Evolutionary conservation across 805 yeast species (phyloP), one percentile per base, ranked within the genome.

Genomic region (Ogataea haglerorum): DNA sequence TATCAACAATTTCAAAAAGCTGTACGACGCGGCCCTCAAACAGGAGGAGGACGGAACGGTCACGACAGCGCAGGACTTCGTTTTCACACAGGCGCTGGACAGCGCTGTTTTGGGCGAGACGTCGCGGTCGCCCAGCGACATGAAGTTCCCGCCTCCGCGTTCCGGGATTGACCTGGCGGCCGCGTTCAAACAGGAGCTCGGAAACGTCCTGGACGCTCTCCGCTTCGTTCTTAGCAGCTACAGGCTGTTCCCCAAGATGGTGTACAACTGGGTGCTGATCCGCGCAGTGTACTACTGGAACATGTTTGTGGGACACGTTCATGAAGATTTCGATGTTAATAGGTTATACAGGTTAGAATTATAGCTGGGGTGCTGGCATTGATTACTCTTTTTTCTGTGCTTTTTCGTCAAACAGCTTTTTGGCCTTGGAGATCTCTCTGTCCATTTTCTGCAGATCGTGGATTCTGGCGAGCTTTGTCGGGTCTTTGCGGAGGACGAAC

Each of bases 161-260:
- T 21, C 36, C 24, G 28, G 52, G 63, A 40, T 40, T 22, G 36
- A 52, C 2, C 22, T 58, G 0, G 52, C 38, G 13, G 73, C 69
- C 18, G 81, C 75, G 31, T 72, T 82, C 63, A 57, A 66, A 17
- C 55, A 67, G 9, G 89, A 82, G 36, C 52, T 74, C 23, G 54
- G 53, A 10, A 78, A 75, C 19, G 78, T 85, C 8, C 56, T 61
- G 45, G 75, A 65, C 10, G 95, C 93, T 0, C 52, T 85, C 25
- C 64, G 61, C 44, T 89, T 86, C 62, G 76, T 91, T 15, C 60
- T 75, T 40, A 56, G 63, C 18, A 80, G 95, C 34, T 90, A 91
- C 61, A 51, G 70, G 35, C 72, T 80, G 28, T 73, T 91, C 47
- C 97, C 97, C 9, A 67, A 68, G 40, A 74, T 79, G 40, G 29